Conservation (phyloP, 192 early-diverging fungal genomes). For the Diversispora epigaea region DNA sequence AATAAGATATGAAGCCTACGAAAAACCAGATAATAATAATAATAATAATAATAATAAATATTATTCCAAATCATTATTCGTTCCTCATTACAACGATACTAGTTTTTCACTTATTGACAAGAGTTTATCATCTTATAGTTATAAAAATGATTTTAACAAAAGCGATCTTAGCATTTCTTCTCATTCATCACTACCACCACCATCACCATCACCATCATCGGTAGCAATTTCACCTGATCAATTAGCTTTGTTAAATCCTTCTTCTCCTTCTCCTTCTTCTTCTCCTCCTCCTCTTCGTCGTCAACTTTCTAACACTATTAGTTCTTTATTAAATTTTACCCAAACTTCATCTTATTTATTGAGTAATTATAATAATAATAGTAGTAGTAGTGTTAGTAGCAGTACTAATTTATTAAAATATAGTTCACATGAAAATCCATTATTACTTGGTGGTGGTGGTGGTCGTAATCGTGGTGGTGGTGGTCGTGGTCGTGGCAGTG, state of each 20-base stretch:
- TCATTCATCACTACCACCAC: too few relatives aligned
- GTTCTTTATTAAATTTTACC: too few relatives aligned
- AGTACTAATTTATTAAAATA: not conserved
- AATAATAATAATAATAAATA: not conserved
- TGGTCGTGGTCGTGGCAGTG: too few relatives aligned
- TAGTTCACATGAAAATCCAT: not conserved
- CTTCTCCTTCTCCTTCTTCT: too few relatives aligned
- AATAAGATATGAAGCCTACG: slow-evolving; percentile 32
- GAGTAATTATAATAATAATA: not conserved
- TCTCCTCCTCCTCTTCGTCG: too few relatives aligned
- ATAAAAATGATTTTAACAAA: not conserved
- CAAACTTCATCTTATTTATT: too few relatives aligned
- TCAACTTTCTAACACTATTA: too few relatives aligned
- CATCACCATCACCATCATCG: too few relatives aligned
- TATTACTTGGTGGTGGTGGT: too few relatives aligned
- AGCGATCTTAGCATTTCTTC: not conserved
- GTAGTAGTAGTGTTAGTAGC: not conserved
- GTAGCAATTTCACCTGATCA: slow-evolving; percentile 21
- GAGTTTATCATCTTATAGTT: not conserved
- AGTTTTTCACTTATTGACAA: not conserved
- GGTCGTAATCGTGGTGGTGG: too few relatives aligned
- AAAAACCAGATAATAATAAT: not conserved
- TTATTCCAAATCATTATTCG: not conserved
- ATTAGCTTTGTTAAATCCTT: slow-evolving; percentile 5
- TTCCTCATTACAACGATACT: not conserved